Evolutionary conservation across 257 asterid genomes (phyloP).

Genomic region (Thymus mandschuricus): DNA sequence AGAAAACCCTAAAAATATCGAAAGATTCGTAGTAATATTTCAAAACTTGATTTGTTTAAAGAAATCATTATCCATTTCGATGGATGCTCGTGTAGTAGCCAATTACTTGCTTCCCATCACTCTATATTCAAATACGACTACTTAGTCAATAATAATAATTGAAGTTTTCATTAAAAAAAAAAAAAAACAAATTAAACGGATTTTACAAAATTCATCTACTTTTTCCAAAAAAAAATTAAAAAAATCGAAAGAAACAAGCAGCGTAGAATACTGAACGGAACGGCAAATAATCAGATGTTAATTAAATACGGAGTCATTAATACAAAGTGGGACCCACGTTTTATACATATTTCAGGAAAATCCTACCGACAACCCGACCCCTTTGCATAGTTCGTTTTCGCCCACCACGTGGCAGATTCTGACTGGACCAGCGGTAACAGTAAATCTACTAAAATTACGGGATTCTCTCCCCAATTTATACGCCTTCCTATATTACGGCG

Average conservation of each 20-base stretch:
- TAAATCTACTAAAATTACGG: background rate
- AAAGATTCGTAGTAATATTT: background rate
- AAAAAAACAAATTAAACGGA: too few relatives aligned
- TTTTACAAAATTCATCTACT: too few relatives aligned
- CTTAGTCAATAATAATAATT: background rate
- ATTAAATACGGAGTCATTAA: too few relatives aligned
- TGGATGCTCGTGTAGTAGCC: conserved; percentile 9
- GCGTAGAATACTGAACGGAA: background rate
- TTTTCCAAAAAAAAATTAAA: background rate
- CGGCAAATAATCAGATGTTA: background rate
- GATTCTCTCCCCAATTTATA: background rate
- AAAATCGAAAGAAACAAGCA: background rate
- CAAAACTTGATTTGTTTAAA: background rate
- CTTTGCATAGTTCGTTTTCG: conserved; percentile 17
- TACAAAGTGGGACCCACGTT: conserved; percentile 6
- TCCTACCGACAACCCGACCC: conserved; percentile 40
- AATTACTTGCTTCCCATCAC: conserved; percentile 32
- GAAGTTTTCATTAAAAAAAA: too few relatives aligned
- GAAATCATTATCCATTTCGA: too few relatives aligned
- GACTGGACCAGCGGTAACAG: conserved; percentile 22
- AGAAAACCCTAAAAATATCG: too few relatives aligned
- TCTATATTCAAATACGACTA: background rate
- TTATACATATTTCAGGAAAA: conserved; percentile 12
- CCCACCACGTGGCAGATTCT: conserved; percentile 19
- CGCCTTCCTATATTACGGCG: conserved; percentile 4